Conservation (phyloP, 2,329 filamentous ascomycete species). For the Furcasterigmium sp. region DNA sequence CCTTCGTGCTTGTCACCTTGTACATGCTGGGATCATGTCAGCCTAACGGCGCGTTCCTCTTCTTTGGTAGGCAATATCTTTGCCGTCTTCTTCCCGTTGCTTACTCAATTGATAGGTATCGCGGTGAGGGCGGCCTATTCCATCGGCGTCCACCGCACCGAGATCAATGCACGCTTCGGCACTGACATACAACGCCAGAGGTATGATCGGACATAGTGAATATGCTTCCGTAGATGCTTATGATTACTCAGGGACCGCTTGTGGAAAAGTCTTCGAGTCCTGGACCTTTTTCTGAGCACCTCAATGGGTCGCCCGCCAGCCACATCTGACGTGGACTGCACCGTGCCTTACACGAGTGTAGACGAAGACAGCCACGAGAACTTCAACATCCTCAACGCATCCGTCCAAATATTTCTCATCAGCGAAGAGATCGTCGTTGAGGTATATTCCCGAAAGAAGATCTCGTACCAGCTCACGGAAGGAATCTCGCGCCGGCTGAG, state of each 20-base stretch:
- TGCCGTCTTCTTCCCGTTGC: neutral
- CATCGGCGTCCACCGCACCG: constrained; percentile 46
- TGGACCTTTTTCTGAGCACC: constrained; percentile 47
- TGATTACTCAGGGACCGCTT: constrained; percentile 31
- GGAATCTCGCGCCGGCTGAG: constrained; percentile 47
- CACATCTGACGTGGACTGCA: constrained; percentile 49
- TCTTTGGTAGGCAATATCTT: constrained; percentile 29
- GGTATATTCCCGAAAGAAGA: constrained; percentile 48
- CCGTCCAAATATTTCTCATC: constrained; percentile 47
- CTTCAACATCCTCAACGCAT: constrained; percentile 43
- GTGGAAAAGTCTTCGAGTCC: constrained; percentile 47
- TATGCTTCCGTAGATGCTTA: constrained; percentile 4
- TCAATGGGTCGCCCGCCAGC: constrained; percentile 51
- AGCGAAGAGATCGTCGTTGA: constrained; percentile 44
- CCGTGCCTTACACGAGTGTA: constrained; percentile 37
- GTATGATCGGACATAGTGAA: too few species aligned
- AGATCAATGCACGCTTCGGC: constrained; percentile 48
- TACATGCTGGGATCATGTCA: constrained; percentile 52
- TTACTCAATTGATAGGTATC: constrained; percentile 26
- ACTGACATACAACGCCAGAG: constrained; percentile 34
- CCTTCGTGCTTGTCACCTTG: constrained; percentile 43
- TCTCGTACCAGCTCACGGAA: constrained; percentile 46
- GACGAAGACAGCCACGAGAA: constrained; percentile 28
- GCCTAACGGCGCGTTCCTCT: constrained; percentile 49
- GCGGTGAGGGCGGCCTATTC: constrained; percentile 47